Evolutionary conservation across 2,329 filamentous ascomycete species (phyloP).

Genomic region (Lizonia empirigonia): DNA sequence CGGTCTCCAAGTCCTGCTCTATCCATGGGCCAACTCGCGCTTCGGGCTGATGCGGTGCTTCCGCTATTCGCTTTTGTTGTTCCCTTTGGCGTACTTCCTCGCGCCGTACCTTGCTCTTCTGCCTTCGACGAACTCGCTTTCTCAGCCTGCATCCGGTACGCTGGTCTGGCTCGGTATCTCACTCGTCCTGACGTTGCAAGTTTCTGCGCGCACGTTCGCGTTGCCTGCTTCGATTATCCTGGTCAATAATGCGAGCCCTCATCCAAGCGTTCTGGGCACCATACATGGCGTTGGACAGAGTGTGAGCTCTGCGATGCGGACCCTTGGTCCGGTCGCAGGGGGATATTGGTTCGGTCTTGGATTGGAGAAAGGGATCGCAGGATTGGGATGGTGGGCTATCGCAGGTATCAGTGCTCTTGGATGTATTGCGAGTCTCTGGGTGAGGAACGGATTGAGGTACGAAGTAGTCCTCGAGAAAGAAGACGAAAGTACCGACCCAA

Average conservation of each 20-base stretch:
- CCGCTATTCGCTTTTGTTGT: conserved; percentile 70
- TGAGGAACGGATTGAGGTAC: conserved; percentile 5
- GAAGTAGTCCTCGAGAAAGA: conserved; percentile 1
- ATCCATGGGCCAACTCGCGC: conserved; percentile 68
- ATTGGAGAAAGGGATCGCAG: conserved; percentile 60
- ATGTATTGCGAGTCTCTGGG: conserved; percentile 13
- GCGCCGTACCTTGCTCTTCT: conserved; percentile 74
- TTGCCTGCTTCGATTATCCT: conserved; percentile 63
- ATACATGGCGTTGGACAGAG: conserved; percentile 65
- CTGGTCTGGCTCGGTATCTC: conserved; percentile 70
- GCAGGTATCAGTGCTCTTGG: conserved; percentile 28
- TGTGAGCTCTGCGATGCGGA: conserved; percentile 59
- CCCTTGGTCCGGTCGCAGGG: conserved; percentile 61
- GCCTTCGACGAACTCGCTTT: conserved; percentile 57
- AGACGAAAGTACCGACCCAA: not conserved
- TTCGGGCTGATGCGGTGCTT: conserved; percentile 73
- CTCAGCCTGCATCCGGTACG: conserved; percentile 59
- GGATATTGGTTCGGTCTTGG: conserved; percentile 62
- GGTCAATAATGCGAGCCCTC: conserved; percentile 63
- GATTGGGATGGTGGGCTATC: conserved; percentile 63
- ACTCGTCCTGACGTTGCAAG: conserved; percentile 69
- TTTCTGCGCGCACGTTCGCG: conserved; percentile 73
- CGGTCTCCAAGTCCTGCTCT: conserved; percentile 71
- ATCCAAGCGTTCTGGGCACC: conserved; percentile 61
- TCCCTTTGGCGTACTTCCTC: conserved; percentile 71